A percentile compares a stretch with the other conserved stretches of the same genome.
These are phyloP conservation scores for Dothideomycetes sp. DNA, from an alignment of 2,329 filamentous ascomycete species.

Conservation along the genomic window DNA sequence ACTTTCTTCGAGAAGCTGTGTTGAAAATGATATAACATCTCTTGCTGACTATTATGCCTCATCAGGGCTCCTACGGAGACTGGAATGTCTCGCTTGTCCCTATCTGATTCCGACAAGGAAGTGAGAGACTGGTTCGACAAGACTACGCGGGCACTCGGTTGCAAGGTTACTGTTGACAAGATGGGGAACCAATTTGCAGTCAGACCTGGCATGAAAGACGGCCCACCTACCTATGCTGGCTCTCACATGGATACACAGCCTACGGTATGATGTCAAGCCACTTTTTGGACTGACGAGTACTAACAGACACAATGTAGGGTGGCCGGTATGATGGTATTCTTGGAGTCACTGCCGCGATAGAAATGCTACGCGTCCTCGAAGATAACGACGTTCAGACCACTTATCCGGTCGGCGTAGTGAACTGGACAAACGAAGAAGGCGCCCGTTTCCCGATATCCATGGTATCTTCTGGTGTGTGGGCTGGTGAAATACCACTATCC, in stretches of 20 bases:
- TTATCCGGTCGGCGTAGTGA: conserved; percentile 62
- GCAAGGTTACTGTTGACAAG: conserved; percentile 55
- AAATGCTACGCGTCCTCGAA: conserved; percentile 57
- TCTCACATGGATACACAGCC: conserved; percentile 51
- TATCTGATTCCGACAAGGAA: conserved; percentile 60
- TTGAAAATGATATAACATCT: neutral
- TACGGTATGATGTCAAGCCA: conserved; percentile 28
- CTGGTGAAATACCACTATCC: conserved; percentile 52
- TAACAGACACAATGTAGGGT: conserved; percentile 24
- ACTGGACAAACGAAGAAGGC: conserved; percentile 78
- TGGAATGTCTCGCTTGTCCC: conserved; percentile 64
- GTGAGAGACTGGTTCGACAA: conserved; percentile 67
- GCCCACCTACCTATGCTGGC: conserved; percentile 56
- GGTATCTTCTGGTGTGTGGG: conserved; percentile 67
- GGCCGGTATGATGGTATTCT: conserved; percentile 69
- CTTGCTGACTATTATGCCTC: conserved; percentile 11
- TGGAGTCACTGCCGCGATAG: conserved; percentile 61
- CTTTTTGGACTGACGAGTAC: neutral
- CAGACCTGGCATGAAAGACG: conserved; percentile 48
- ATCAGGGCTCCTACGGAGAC: conserved; percentile 48
- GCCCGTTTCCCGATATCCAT: conserved; percentile 69
- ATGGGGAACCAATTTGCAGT: conserved; percentile 78
- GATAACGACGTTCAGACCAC: conserved; percentile 59
- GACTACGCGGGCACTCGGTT: conserved; percentile 52
- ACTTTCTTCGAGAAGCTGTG: conserved; percentile 2